These are phyloP conservation scores for Penicillium sclerotiorum DNA, from an alignment of 2,329 filamentous ascomycete species.

Conservation along the genomic window DNA sequence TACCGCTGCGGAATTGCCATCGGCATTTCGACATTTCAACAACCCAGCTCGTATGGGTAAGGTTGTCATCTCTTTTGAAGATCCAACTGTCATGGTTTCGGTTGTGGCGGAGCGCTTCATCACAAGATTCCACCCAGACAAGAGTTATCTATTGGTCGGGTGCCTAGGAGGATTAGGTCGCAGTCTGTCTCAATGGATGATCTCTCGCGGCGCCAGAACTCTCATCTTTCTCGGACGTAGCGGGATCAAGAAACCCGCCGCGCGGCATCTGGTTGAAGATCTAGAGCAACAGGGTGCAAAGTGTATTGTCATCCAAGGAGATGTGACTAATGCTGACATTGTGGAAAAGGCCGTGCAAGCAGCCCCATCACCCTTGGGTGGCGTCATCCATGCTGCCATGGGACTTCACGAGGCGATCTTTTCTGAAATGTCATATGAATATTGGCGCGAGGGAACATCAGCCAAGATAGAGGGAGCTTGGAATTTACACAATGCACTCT, in stretches of 20 bases:
- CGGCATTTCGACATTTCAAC: neutral
- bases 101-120: neutral
- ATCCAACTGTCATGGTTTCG: neutral
- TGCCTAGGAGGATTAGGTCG: slow-evolving; percentile 7
- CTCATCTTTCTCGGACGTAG: neutral
- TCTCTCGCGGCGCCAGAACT: neutral
- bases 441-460: neutral
- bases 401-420: neutral
- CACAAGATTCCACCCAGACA: neutral
- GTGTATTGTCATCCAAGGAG: neutral
- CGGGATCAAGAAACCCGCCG: neutral
- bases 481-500: neutral
- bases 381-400: neutral
- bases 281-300: neutral
- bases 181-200: slow-evolving; percentile 1
- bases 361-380: neutral
- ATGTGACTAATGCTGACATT: neutral
- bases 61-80: neutral
- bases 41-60: neutral
- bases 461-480: neutral
- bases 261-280: neutral
- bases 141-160: slow-evolving; percentile 4
- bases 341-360: neutral
- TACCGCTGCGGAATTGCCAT: neutral
- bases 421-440: neutral